Evolutionary conservation across 768 basidiomycete species (phyloP).

Genomic region (Russula foetens): DNA sequence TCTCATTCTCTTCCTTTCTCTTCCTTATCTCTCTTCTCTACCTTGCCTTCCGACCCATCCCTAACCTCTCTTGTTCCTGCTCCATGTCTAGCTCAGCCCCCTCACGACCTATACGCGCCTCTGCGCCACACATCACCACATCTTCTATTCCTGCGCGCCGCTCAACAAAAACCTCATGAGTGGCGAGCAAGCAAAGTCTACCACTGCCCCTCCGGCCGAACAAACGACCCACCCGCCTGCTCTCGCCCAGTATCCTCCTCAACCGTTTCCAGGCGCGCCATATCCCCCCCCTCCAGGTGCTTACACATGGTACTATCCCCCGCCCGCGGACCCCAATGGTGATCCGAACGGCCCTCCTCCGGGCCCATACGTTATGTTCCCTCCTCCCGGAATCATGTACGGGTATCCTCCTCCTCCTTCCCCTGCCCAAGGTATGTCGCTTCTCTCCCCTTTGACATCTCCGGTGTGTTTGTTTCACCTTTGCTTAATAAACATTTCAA

Average conservation of each 20-base stretch:
- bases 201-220: conserved; percentile 5
- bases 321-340: conserved; percentile 15
- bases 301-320: conserved; percentile 20
- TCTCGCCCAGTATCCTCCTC: conserved; percentile 17
- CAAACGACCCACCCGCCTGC: conserved; percentile 9
- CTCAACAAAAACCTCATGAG: conserved; percentile 9
- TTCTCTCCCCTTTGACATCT: not conserved
- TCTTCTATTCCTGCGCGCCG: not conserved
- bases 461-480: not conserved
- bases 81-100: not conserved
- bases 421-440: conserved; percentile 16
- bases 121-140: not conserved
- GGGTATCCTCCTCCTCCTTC: conserved; percentile 22
- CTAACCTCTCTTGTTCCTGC: not conserved
- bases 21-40: not conserved
- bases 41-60: not conserved
- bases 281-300: conserved; percentile 17
- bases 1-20: not conserved
- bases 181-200: conserved; percentile 16
- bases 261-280: conserved; percentile 9
- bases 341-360: conserved; percentile 15
- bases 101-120: not conserved
- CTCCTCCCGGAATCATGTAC: conserved; percentile 21
- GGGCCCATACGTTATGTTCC: conserved; percentile 16
- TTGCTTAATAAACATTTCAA: not conserved